These are phyloP conservation scores for Pleurotus tuber-regium DNA, from an alignment of 768 basidiomycete genomes.

Conservation along the genomic window DNA sequence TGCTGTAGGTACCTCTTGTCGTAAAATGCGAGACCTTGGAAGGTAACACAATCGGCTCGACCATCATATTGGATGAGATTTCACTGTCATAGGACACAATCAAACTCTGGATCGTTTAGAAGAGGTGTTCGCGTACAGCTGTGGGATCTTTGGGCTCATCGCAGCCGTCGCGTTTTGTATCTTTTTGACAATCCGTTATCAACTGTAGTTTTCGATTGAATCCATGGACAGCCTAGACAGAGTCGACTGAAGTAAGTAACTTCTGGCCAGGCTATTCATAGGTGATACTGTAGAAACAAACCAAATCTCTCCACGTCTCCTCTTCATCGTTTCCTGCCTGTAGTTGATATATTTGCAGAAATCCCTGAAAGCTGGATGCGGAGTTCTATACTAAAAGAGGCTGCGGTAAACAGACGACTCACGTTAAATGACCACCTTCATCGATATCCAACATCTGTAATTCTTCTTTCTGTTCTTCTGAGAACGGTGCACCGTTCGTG, in stretches of 20 bases:
- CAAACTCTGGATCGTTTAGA: too few species aligned
- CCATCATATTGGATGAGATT: too few species aligned
- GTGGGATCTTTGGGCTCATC: too few species aligned
- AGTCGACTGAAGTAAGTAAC: too few species aligned
- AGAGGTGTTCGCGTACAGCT: too few species aligned
- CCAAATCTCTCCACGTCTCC: conserved; percentile 83
- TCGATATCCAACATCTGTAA: conserved; percentile 76
- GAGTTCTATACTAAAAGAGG: background rate
- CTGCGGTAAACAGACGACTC: conserved; percentile 24
- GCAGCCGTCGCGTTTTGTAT: too few species aligned
- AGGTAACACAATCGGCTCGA: too few species aligned
- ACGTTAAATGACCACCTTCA: conserved; percentile 73
- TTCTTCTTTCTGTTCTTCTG: conserved; percentile 75
- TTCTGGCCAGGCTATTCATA: too few species aligned
- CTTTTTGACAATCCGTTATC: conserved; percentile 37
- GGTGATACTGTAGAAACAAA: conserved; percentile 32
- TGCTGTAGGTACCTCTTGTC: too few species aligned
- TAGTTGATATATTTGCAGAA: conserved; percentile 80
- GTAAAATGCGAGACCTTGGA: too few species aligned
- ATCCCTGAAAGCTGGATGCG: conserved; percentile 36
- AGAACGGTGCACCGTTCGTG: conserved; percentile 81
- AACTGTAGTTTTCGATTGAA: conserved; percentile 67
- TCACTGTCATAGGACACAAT: too few species aligned
- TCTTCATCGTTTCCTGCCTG: conserved; percentile 83
- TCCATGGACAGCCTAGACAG: conserved; percentile 63